Base-by-base conservation (phyloP, 1,139 yeast genomes). In the Candida sp. region DNA sequence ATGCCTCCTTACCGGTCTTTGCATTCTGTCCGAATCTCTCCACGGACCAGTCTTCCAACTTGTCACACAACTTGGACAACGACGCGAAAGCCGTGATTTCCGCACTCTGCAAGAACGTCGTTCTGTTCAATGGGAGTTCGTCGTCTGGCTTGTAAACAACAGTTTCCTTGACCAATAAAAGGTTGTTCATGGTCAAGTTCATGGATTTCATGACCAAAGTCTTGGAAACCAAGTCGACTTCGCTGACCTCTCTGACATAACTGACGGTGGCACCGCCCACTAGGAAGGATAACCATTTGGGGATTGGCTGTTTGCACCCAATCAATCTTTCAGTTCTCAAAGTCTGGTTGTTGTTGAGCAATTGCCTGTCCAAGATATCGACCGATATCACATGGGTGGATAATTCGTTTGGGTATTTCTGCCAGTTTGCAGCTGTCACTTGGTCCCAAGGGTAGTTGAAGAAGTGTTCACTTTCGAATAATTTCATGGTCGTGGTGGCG, bases 391-490 rank as follows among this genome's bases (percentile, higher is more conserved):
- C 99, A 70, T 94, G 99, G 0, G 96, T 83, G 6, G 97, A 87
- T 55, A 88, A 78, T 63, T 92, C 96, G 58, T 94, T 94, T 12
- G 99, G 99, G 70, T 94, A 94, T 63, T 94, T 94, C 58, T 84
- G 86, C 99, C 99, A 94, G 69, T 94, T 93, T 53, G 98, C 98
- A 0, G 96, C 93, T 1, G 97, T 89, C 22, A 94, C 97, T 63
- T 90, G 92, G 39, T 89, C 96, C 98, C 98, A 93, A 0, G 96
- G 83, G 63, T 93, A 93, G 54, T 83, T 75, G 68, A 91, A 93
- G 35, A 71, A 74, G 66, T 89, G 94, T 25, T 77, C 68, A 41
- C 90, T 80, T 48, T 83, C 84, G 64, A 90, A 92, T 51, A 92
- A 77, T 69, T 88, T 91, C 98, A 93, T 92, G 4, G 12, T 28